Percentiles rank a stretch among this genome's conserved stretches.
phyloP scores from a whole-genome alignment of 257 asterid species.

The Fraxinus pennsylvanica region DNA sequence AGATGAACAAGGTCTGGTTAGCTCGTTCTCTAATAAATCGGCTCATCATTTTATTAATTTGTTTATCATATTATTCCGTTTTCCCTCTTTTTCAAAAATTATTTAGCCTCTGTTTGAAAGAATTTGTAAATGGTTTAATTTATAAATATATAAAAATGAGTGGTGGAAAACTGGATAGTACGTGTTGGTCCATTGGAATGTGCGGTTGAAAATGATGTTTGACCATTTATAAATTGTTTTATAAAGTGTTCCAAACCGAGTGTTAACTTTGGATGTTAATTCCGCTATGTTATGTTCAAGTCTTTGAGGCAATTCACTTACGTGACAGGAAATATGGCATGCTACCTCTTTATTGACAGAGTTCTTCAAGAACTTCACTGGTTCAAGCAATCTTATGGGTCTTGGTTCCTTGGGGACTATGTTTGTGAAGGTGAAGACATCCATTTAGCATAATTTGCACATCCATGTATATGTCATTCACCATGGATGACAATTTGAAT shows the following conservation, averaged over 20 bases:
- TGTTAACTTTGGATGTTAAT: not conserved
- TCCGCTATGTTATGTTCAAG: not conserved
- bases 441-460: slow-evolving; percentile 8
- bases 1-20: not conserved
- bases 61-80: not conserved
- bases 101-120: too few relatives aligned
- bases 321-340: slow-evolving; percentile 56
- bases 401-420: slow-evolving; percentile 97
- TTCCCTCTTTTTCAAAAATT: not conserved
- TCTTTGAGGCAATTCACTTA: slow-evolving; percentile 8
- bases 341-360: slow-evolving; percentile 56
- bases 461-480: not conserved
- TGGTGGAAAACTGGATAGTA: too few relatives aligned
- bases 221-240: too few relatives aligned
- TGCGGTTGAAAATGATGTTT: too few relatives aligned
- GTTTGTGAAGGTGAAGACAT: slow-evolving; percentile 74
- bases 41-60: not conserved
- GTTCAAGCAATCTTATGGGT: slow-evolving; percentile 88
- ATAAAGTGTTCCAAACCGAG: too few relatives aligned
- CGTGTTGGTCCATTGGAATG: too few relatives aligned
- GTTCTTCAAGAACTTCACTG: slow-evolving; percentile 81
- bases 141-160: too few relatives aligned
- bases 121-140: too few relatives aligned
- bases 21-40: not conserved
- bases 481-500: slow-evolving; percentile 9